Evolutionary conservation across 2,329 filamentous ascomycete species (phyloP).

Genomic region (Apiospora hydei): DNA sequence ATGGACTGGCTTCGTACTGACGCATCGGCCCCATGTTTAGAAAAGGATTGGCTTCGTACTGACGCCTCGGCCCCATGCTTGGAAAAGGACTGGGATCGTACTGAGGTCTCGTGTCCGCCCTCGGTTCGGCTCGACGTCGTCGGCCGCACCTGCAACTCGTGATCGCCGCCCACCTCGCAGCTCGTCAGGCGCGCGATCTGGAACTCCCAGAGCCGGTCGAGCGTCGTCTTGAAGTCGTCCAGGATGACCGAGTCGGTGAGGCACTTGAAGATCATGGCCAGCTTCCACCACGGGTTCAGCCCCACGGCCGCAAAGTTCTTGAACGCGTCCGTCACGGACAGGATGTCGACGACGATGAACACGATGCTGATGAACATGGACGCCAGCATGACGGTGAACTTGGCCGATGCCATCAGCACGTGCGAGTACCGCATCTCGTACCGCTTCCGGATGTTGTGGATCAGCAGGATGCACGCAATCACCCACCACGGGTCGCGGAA

Average conservation of each 20-base stretch:
- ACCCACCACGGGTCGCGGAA: slow-evolving; percentile 75
- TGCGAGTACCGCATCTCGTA: slow-evolving; percentile 66
- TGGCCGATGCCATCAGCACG: slow-evolving; percentile 66
- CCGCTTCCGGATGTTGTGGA: slow-evolving; percentile 68
- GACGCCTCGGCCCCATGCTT: background rate
- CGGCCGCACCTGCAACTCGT: background rate
- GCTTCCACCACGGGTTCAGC: slow-evolving; percentile 71
- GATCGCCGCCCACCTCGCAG: slow-evolving; percentile 60
- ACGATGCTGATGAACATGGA: slow-evolving; percentile 67
- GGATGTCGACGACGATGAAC: slow-evolving; percentile 68
- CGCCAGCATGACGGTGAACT: slow-evolving; percentile 67
- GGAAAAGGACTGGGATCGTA: background rate
- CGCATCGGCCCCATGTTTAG: background rate
- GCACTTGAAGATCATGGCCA: slow-evolving; percentile 71
- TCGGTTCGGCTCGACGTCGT: background rate
- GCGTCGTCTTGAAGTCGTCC: slow-evolving; percentile 71
- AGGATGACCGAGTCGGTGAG: slow-evolving; percentile 71
- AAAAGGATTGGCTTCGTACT: background rate
- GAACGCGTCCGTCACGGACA: slow-evolving; percentile 62
- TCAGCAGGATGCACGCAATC: slow-evolving; percentile 64
- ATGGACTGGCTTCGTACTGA: background rate
- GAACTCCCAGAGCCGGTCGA: slow-evolving; percentile 42
- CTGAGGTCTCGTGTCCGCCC: background rate
- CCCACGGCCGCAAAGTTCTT: slow-evolving; percentile 44
- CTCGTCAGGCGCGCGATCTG: slow-evolving; percentile 20